Base-by-base conservation (phyloP, 1,139 yeast species). In the Eremothecium coryli region DNA sequence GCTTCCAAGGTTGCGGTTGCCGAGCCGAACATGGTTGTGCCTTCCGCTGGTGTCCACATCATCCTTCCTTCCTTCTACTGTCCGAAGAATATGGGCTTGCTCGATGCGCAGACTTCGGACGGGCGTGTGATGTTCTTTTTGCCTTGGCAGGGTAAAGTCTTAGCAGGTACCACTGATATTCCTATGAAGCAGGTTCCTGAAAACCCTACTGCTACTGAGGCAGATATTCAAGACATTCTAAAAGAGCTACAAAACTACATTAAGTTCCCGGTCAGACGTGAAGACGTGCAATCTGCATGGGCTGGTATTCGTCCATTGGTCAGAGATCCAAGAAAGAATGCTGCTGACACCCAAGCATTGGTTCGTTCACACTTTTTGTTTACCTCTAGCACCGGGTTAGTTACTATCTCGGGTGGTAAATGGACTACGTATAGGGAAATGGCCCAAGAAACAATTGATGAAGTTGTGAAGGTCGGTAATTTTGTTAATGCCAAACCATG, bases 361-460 rank as follows among this genome's bases (percentile, higher is more conserved):
- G 97, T 88, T 35, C 78, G 97, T 65, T 82, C 85, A 48, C 97
- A 88, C 61, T 68, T 88, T 55, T 71, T 88, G 41, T 71, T 81
- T 49, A 70, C 75, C 29, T 73, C 93, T 15, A 73, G 69, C 39
- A 68, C 80, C 33, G 93, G 90, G 16, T 70, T 88, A 48, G 69
- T 88, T 33, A 88, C 97, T 32, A 82, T 88, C 49, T 81, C 95
- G 18, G 97, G 97, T 53, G 97, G 97, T 61, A 88, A 88, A 64
- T 88, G 97, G 97, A 88, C 97, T 38, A 88, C 97, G 26, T 88
- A 86, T 66, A 74, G 97, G 65, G 95, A 85, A 65, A 88, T 88
- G 97, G 95, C 97, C 23, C 78, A 86, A 64, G 95, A 88, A 65
- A 84, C 95, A 32, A 79, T 88, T 34, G 81, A 84, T 60, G 76